phyloP scores from a whole-genome alignment of 352 stramenopile species.

The Phytopythium montanum region DNA sequence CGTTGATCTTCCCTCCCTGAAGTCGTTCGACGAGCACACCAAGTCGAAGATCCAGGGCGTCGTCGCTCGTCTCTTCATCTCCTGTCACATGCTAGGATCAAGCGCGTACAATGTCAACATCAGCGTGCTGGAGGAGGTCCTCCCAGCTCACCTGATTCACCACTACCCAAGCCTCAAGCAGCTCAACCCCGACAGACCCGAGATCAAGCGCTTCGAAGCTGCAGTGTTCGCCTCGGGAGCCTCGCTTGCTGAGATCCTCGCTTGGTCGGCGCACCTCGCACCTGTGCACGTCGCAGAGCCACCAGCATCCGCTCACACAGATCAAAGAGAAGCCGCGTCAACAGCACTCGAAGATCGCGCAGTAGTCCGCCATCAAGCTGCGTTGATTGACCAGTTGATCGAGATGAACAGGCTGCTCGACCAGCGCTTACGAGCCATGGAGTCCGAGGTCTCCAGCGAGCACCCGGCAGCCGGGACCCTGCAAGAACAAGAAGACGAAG shows the following conservation, averaged over 20 bases:
- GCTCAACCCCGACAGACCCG: background rate
- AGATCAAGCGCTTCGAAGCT: background rate
- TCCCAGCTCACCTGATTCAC: conserved; percentile 9
- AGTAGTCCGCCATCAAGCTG: too few relatives aligned
- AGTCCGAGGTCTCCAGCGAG: too few relatives aligned
- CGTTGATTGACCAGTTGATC: too few relatives aligned
- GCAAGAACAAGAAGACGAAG: too few relatives aligned
- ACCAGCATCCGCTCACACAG: too few relatives aligned
- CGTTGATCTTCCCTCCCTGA: conserved; percentile 4
- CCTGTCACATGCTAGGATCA: conserved; percentile 5
- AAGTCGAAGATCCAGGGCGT: background rate
- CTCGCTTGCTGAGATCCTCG: conserved; percentile 7
- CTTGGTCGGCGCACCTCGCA: conserved; percentile 7
- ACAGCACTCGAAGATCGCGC: too few relatives aligned
- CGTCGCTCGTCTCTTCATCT: background rate
- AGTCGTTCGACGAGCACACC: conserved; percentile 1
- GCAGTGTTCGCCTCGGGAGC: background rate
- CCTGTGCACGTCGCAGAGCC: too few relatives aligned
- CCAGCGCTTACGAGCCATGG: too few relatives aligned
- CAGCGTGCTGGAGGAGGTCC: conserved; percentile 7
- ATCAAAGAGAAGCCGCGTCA: too few relatives aligned
- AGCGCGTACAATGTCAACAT: conserved; percentile 10
- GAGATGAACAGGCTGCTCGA: too few relatives aligned
- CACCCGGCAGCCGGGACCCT: too few relatives aligned
- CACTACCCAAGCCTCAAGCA: conserved; percentile 4